Percentiles rank a stretch among this genome's conserved stretches.
Conservation (phyloP, 106 monocot genomes). For the Dendrobium huoshanense region DNA sequence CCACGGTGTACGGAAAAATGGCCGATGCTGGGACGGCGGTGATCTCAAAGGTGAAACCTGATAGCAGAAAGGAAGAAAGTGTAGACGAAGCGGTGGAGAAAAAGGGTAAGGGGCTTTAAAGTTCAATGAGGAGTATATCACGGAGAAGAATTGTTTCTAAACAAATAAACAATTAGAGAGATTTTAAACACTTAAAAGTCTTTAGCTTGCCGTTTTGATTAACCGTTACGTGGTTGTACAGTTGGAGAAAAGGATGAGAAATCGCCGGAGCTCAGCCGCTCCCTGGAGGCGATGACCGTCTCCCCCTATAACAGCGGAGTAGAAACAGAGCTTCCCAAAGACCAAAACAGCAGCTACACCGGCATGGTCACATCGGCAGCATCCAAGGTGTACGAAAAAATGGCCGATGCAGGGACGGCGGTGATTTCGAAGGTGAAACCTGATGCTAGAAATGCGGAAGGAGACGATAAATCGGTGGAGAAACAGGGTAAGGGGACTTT, state of each 20-base stretch:
- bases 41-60: slow-evolving; percentile 11
- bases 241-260: too few species aligned
- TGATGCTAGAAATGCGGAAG: not conserved
- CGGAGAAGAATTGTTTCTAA: slow-evolving; percentile 20
- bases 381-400: not conserved
- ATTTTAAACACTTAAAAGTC: too few species aligned
- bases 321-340: not conserved
- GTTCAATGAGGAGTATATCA: slow-evolving; percentile 25
- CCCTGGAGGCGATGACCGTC: not conserved
- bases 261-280: too few species aligned
- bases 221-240: too few species aligned
- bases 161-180: too few species aligned
- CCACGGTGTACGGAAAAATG: not conserved
- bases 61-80: not conserved
- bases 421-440: slow-evolving; percentile 15
- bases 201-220: too few species aligned
- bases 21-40: slow-evolving; percentile 19
- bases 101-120: slow-evolving; percentile 11
- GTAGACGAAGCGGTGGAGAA: not conserved
- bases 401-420: slow-evolving; percentile 18
- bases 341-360: not conserved
- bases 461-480: not conserved
- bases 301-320: not conserved
- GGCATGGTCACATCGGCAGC: not conserved
- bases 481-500: slow-evolving; percentile 12